These are phyloP conservation scores for Kuraishia hungarica DNA, from an alignment of 805 yeast genomes.

Conservation along the genomic window DNA sequence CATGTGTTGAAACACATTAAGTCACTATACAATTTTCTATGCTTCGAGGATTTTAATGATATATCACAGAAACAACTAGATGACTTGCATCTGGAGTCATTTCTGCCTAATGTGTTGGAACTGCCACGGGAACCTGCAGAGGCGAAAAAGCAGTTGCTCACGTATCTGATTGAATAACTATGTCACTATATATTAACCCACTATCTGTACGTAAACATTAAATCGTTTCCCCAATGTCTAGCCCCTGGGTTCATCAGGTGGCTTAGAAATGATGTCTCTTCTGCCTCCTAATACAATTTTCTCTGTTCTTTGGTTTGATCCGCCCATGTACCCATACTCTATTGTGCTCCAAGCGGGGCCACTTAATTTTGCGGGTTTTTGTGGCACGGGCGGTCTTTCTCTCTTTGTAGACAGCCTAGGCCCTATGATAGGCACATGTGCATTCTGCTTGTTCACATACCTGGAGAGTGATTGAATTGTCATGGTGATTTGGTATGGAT, in stretches of 20 bases:
- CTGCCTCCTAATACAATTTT: conserved; percentile 45
- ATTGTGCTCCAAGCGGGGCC: conserved; percentile 43
- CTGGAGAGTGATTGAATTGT: conserved; percentile 69
- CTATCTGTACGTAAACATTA: background rate
- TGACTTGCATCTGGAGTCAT: conserved; percentile 16
- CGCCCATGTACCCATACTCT: conserved; percentile 54
- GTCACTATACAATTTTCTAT: conserved; percentile 15
- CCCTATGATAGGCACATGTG: conserved; percentile 44
- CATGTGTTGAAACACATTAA: conserved; percentile 45
- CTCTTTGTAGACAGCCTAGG: conserved; percentile 43
- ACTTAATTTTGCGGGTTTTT: conserved; percentile 40
- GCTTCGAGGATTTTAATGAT: conserved; percentile 11
- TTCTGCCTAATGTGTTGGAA: conserved; percentile 14
- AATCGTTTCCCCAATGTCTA: background rate
- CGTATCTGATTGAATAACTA: background rate
- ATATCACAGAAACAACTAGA: conserved; percentile 7
- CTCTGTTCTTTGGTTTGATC: conserved; percentile 46
- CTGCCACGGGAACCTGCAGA: conserved; percentile 3
- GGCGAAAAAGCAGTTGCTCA: background rate
- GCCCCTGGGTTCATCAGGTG: background rate
- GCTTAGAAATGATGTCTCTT: conserved; percentile 30
- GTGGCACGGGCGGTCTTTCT: conserved; percentile 43
- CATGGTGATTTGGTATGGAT: conserved; percentile 73
- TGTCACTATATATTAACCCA: conserved; percentile 2
- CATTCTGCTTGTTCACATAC: conserved; percentile 47